These are phyloP conservation scores for Sedum album DNA, from an alignment of 164 flowering plant species.

Conservation along the genomic window DNA sequence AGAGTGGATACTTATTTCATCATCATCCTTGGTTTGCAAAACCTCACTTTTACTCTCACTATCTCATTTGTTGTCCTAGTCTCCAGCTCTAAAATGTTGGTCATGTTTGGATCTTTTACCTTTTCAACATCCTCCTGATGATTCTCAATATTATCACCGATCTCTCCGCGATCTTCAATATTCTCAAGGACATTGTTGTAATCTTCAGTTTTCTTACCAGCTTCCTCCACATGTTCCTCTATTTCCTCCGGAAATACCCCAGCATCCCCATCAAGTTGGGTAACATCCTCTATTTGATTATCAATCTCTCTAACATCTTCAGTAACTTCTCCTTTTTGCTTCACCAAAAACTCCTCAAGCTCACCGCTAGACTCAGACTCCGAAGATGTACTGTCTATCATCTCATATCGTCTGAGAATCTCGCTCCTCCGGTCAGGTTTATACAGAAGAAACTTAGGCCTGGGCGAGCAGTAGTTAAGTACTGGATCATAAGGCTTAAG, in stretches of 20 bases:
- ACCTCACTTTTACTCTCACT: neutral
- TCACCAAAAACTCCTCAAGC: neutral
- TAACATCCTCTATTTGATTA: neutral
- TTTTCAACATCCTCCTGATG: neutral
- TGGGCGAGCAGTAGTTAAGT: slow-evolving; percentile 46
- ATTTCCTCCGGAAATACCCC: neutral
- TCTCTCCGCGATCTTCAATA: neutral
- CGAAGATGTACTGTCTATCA: slow-evolving; percentile 8
- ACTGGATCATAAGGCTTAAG: slow-evolving; percentile 40
- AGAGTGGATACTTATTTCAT: neutral
- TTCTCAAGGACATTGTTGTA: neutral
- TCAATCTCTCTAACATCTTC: neutral
- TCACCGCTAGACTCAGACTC: slow-evolving; percentile 15
- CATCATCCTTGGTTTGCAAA: neutral
- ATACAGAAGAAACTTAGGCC: slow-evolving; percentile 52
- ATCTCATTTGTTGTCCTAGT: no score
- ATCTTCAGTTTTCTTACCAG: neutral
- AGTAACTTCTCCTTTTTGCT: neutral
- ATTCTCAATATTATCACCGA: neutral
- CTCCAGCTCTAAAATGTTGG: no score
- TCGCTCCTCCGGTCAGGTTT: slow-evolving; percentile 33
- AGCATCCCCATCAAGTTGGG: neutral
- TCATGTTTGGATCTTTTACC: neutral
- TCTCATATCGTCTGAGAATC: slow-evolving; percentile 15
- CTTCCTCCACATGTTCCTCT: slow-evolving; percentile 5